These are phyloP conservation scores for Eucalyptus urophylla DNA, from an alignment of 345 rosid genomes.

Conservation along the genomic window DNA sequence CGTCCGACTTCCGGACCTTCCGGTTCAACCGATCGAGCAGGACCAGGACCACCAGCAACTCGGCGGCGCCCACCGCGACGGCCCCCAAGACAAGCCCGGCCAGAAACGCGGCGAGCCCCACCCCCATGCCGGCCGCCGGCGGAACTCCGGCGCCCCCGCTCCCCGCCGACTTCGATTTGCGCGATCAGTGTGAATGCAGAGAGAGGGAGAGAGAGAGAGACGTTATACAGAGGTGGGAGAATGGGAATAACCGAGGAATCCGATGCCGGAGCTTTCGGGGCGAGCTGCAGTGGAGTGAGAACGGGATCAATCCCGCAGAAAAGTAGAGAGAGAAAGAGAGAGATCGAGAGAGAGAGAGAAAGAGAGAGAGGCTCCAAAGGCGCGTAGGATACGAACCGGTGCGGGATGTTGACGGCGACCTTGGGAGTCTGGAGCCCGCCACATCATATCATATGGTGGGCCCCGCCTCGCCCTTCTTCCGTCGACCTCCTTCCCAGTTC, in stretches of 20 bases:
- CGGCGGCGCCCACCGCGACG: constrained; percentile 9
- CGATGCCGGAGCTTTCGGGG: not conserved
- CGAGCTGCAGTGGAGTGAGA: not conserved
- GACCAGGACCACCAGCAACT: constrained; percentile 16
- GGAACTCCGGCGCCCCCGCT: not conserved
- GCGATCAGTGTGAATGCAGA: not conserved
- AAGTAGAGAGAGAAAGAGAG: not conserved
- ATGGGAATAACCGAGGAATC: not conserved
- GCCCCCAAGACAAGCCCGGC: constrained; percentile 36
- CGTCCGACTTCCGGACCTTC: constrained; percentile 2
- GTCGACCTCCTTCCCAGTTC: no score
- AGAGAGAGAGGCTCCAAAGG: not conserved
- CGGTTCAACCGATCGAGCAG: constrained; percentile 21
- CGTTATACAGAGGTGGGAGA: not conserved
- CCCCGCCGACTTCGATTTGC: not conserved
- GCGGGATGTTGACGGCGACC: not conserved
- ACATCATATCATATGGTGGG: not conserved
- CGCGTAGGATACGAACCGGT: not conserved
- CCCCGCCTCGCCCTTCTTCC: not conserved
- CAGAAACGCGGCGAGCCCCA: constrained; percentile 8
- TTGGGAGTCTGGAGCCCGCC: not conserved
- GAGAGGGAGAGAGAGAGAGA: not conserved
- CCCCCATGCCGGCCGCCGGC: not conserved
- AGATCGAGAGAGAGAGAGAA: not conserved
- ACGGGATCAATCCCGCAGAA: not conserved